Base-by-base conservation (phyloP, 495 filamentous ascomycete genomes). In the Aspergillus heteromorphus region DNA sequence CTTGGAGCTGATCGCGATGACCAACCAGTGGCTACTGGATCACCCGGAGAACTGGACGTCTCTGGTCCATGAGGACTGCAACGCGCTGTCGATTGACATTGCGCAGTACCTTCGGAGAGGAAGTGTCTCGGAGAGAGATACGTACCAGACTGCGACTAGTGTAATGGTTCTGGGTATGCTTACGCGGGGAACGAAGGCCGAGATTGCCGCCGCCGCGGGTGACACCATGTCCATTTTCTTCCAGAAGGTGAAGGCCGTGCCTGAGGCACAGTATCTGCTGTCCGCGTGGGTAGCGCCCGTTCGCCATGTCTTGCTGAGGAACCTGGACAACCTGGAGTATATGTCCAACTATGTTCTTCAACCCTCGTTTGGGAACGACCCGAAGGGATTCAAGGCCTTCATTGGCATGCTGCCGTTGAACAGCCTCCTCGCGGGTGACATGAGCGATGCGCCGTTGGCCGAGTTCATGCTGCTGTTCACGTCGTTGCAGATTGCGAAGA, bases 401-500 rank as follows among this genome's bases (percentile, higher is more conserved):
- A 65, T 91, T 6, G 62, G 79, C 20, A 67, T 59, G 0, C 58
- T 80, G 8, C 73, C 71, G 13, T 45, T 77, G n/a, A 57, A 70
- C 6, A 72, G 55, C 23, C 65, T 77, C 18, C 61, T 70, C 14
- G 66, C 73, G 11, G 72, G 73, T 18, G 64, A 72, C n/a, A 74
- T 70, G 49, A 58, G 65, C 4, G 69, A 68, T 40, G 67, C 73
- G 21, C 67, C 70, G 20, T 51, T 77, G 40, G 75, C 80, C 14
- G 77, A 86, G 49, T 76, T 81, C 25, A 74, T 83, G 45, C 70
- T 89, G 13, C 76, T 86, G 36, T 80, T 91, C 52, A 79, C 83
- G 41, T 79, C 87, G 16, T 73, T 96, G 29, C 85, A 91, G 57
- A 75, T 85, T 10, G 90, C 87, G 14, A 95, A 93, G 73, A 89